Percentiles rank a stretch among this genome's conserved stretches.
phyloP scores from a whole-genome alignment of 106 monocot genomes.

The Dendrobium catenatum region DNA sequence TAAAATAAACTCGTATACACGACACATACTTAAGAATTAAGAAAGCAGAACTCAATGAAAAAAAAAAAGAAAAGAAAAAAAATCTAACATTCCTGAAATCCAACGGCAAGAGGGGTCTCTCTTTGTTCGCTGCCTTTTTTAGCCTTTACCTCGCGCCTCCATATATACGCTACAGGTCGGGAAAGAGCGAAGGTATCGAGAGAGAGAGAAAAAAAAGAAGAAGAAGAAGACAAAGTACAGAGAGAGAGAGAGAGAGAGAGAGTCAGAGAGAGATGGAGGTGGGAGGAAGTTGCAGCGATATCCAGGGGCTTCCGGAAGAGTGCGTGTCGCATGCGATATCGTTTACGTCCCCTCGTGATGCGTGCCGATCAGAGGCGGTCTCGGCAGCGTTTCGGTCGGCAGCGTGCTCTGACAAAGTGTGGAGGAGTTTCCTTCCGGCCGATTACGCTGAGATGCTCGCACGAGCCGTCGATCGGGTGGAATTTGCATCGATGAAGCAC shows the following conservation, averaged over 20 bases:
- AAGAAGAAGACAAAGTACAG: neutral
- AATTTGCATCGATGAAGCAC: conserved; percentile 26
- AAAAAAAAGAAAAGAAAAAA: too few relatives aligned
- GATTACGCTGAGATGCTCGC: conserved; percentile 25
- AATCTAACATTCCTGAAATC: neutral
- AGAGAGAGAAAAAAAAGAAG: too few relatives aligned
- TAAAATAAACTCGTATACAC: too few relatives aligned
- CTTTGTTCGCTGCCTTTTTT: neutral
- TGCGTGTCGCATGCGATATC: conserved; percentile 44
- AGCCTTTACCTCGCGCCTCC: neutral
- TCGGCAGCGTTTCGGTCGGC: conserved; percentile 29
- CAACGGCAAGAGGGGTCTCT: neutral
- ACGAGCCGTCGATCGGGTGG: conserved; percentile 18
- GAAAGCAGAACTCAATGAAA: too few relatives aligned
- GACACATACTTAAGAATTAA: too few relatives aligned
- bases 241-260: conserved; percentile 4
- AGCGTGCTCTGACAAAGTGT: conserved; percentile 34
- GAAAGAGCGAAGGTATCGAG: too few relatives aligned
- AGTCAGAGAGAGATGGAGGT: neutral
- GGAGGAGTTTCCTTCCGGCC: conserved; percentile 39
- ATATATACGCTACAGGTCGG: neutral
- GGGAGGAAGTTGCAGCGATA: neutral
- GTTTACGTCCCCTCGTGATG: conserved; percentile 36
- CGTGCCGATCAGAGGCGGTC: conserved; percentile 30
- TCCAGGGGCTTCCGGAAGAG: conserved; percentile 24